A percentile compares a stretch with the other conserved stretches of the same genome.
Evolutionary conservation across 345 rosid genomes (phyloP).

Genomic region (Eucalyptus cladocalyx): DNA sequence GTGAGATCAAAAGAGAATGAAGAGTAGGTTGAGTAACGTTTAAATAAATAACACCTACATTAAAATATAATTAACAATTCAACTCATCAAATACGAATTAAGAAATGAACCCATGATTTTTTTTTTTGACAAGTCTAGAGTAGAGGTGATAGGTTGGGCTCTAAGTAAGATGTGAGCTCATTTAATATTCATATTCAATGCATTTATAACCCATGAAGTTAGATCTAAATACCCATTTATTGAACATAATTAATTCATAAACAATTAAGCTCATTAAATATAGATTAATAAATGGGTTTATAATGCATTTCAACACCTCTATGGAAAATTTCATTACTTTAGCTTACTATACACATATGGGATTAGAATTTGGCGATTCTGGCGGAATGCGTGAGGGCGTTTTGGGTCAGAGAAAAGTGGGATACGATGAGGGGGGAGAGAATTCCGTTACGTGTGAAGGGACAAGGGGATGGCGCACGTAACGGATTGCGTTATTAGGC

Average conservation of each 20-base stretch:
- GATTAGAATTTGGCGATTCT: neutral
- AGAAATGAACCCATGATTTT: too few species aligned
- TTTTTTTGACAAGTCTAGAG: too few species aligned
- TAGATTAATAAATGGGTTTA: neutral
- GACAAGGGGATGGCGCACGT: slow-evolving; percentile 12
- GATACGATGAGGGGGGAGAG: neutral
- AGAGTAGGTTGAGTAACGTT: too few species aligned
- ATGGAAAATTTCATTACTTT: neutral
- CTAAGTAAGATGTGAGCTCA: neutral
- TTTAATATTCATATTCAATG: too few species aligned
- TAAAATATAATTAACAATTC: too few species aligned
- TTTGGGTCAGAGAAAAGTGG: neutral
- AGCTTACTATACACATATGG: neutral
- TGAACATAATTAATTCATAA: too few species aligned
- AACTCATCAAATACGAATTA: too few species aligned
- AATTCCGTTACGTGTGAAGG: slow-evolving; percentile 28
- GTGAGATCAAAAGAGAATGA: too few species aligned
- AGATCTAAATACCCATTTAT: too few species aligned
- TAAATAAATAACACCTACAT: too few species aligned
- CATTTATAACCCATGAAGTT: neutral
- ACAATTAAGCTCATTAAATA: too few species aligned
- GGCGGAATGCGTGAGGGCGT: neutral
- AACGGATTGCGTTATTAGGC: slow-evolving; percentile 66
- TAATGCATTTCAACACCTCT: neutral
- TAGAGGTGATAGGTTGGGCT: neutral